phyloP scores from a whole-genome alignment of 225 moss, liverwort and hornwort genomes.

The Lunularia cruciata region DNA sequence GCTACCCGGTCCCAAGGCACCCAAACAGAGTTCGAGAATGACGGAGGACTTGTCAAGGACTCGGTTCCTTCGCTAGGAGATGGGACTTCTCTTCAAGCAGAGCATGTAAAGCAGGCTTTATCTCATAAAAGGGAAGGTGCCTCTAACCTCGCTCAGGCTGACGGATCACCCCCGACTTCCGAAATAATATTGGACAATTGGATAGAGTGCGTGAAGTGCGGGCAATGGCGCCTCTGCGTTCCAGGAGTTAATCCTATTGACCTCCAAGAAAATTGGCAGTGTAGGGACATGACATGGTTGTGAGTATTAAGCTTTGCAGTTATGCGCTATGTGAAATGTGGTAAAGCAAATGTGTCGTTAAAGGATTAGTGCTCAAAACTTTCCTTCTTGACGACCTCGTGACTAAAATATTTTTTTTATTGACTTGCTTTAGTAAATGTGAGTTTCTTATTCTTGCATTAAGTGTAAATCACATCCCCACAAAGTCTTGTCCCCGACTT shows the following conservation, averaged over 20 bases:
- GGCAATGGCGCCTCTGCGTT: conserved; percentile 78
- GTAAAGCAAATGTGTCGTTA: no score
- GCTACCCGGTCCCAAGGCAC: conserved; percentile 39
- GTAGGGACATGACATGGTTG: conserved; percentile 98
- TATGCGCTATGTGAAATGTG: no score
- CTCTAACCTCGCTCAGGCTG: conserved; percentile 20
- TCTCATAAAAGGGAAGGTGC: conserved; percentile 17
- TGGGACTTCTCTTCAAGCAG: conserved; percentile 19
- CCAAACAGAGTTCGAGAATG: conserved; percentile 45
- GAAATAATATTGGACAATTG: conserved; percentile 78
- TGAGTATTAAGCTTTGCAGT: conserved; percentile 60
- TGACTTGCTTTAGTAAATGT: no score
- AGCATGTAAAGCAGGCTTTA: conserved; percentile 19
- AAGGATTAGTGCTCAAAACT: no score
- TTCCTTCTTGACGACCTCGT: no score
- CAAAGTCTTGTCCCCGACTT: no score
- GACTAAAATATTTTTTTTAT: no score
- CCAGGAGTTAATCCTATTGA: conserved; percentile 54
- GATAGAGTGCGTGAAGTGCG: conserved; percentile 88
- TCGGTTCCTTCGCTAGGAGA: conserved; percentile 1
- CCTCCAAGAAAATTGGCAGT: conserved; percentile 80
- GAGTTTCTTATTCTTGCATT: no score
- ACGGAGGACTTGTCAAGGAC: conserved; percentile 13
- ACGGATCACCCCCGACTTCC: conserved; percentile 32
- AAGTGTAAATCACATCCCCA: no score